Evolutionary conservation across 1,139 yeast genomes (phyloP), one percentile per base, ranked within the genome.

Genomic region (Debaryomyces udenii): DNA sequence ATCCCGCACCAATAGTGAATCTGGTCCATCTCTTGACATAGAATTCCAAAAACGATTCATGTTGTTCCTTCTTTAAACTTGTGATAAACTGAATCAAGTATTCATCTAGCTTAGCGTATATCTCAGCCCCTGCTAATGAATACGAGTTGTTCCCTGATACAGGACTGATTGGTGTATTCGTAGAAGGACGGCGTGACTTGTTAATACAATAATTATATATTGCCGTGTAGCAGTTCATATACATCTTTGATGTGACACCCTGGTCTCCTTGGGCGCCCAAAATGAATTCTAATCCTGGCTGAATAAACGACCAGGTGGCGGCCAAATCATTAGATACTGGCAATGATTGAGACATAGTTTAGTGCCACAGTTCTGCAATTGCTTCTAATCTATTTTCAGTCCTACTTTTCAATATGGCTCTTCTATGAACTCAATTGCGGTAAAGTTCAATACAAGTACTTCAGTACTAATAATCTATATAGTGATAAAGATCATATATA

Each of bases 191-290:
- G 44, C 86, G 75, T 24, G 93, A 83, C 52, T 86, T 86, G 52
- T 88, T 84, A 39, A 88, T 93, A 69, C 99, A 93, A 61, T 88
- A 93, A 66, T 91, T 91, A 70, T 91, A 94, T 50, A 93, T 86
- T 3, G 96, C 96, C 1, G 96, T 87, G 61, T 84, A 85, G 44
- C 78, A 72, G 54, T 73, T 68, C 83, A 86, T 84, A 58, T 85
- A 86, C 83, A 84, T 84, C 47, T 76, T 74, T 15, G 90, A 80
- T 13, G 84, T 81, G 33, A 85, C 77, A 3, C 86, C 84, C 45
- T 81, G 80, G 52, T 75, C 80, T 40, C 80, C 78, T 39, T 80
- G 72, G 30, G 82, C 81, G 2, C 91, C 94, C 46, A 86, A 68
- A 42, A 86, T 85, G 55, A 78, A 78, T 51, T 80, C 79, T 36